Evolutionary conservation across 176 grass and related monocot genomes (phyloP).

Genomic region (Rhynchospora breviuscula): DNA sequence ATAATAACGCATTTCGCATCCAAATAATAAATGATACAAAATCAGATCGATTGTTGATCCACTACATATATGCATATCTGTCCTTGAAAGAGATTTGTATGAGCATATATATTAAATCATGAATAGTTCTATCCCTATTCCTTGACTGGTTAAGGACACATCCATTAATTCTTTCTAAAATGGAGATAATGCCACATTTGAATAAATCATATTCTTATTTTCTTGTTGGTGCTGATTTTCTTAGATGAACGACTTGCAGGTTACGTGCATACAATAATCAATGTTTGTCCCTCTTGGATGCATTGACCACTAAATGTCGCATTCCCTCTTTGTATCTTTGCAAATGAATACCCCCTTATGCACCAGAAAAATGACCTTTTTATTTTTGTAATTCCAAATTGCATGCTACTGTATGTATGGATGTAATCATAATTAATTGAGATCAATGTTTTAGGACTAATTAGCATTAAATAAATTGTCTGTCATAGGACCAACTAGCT

Average conservation of each 20-base stretch:
- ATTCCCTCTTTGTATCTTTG: conserved; percentile 2
- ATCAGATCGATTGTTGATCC: neutral
- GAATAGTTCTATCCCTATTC: neutral
- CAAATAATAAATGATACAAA: neutral
- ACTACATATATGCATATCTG: neutral
- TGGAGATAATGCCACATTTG: neutral
- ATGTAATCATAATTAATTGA: neutral
- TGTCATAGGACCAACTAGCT: neutral
- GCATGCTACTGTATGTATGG: neutral
- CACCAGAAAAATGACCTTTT: neutral
- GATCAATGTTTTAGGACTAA: neutral
- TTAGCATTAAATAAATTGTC: neutral
- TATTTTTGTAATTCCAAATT: neutral
- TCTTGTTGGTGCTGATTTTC: conserved; percentile 19
- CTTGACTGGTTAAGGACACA: neutral
- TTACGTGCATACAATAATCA: conserved; percentile 21
- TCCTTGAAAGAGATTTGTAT: no score
- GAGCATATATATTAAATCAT: neutral
- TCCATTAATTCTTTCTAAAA: conserved; percentile 18
- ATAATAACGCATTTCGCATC: neutral
- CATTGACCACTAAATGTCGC: conserved; percentile 14
- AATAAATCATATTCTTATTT: conserved; percentile 4
- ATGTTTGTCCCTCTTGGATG: neutral
- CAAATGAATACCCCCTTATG: neutral
- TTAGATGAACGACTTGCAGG: conserved; percentile 17